Percentiles rank a stretch among this genome's conserved stretches.
Conservation (phyloP, 164 flowering plant genomes). For the Kingdonia uniflora region DNA sequence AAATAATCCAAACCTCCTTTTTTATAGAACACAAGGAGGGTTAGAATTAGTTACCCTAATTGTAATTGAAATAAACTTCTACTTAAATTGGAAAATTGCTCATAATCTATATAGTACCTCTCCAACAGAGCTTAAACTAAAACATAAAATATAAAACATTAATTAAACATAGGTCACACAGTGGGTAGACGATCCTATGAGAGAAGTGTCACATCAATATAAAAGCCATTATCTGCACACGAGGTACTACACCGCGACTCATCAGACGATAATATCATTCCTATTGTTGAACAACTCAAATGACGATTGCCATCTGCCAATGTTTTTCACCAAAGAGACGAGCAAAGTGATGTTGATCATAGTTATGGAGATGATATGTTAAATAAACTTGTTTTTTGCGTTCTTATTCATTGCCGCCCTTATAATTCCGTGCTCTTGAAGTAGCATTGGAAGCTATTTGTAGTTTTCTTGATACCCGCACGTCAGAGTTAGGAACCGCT, state of each 20-base stretch:
- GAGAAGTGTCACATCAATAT: no score
- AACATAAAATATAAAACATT: no score
- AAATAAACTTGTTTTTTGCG: background rate
- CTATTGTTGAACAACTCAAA: constrained; percentile 81
- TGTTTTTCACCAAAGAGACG: constrained; percentile 29
- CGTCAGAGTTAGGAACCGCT: constrained; percentile 77
- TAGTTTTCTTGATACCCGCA: constrained; percentile 86
- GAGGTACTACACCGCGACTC: constrained; percentile 94
- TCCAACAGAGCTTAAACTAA: no score
- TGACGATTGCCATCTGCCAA: constrained; percentile 50
- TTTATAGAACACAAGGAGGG: no score
- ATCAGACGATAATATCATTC: constrained; percentile 66
- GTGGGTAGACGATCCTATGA: no score
- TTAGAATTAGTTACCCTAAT: no score
- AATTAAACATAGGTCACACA: no score
- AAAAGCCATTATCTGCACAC: no score
- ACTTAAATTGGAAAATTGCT: no score
- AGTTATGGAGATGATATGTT: constrained; percentile 62
- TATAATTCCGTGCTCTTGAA: constrained; percentile 92
- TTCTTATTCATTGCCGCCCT: constrained; percentile 80
- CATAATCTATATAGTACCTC: no score
- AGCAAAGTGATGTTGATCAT: constrained; percentile 47
- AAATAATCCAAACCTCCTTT: no score
- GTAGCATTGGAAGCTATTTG: constrained; percentile 92
- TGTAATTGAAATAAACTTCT: no score